Evolutionary conservation across 495 filamentous ascomycete species (phyloP).

Genomic region (Aspergillus baeticus): DNA sequence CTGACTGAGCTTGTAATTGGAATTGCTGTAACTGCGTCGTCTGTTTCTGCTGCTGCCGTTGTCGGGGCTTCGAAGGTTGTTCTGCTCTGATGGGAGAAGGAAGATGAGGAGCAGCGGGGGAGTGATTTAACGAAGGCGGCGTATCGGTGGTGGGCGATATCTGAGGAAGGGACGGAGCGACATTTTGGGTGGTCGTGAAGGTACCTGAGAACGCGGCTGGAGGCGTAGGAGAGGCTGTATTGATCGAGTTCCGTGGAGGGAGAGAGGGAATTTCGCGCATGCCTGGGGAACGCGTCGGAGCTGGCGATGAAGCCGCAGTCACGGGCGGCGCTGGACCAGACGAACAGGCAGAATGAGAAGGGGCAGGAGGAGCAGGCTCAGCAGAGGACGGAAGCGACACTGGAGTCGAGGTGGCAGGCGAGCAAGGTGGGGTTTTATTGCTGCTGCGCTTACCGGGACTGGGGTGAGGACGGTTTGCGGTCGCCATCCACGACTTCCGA

Average conservation of each 20-base stretch:
- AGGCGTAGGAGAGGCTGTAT: background rate
- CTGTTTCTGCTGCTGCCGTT: background rate
- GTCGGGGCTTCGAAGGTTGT: background rate
- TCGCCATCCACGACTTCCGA: slow-evolving; percentile 67
- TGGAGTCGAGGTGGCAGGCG: background rate
- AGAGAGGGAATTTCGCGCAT: slow-evolving; percentile 14
- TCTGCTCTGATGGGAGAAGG: background rate
- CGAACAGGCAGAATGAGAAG: background rate
- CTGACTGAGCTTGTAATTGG: background rate
- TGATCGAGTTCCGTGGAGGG: slow-evolving; percentile 1
- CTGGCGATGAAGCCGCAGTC: background rate
- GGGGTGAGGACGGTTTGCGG: background rate
- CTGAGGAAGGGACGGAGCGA: slow-evolving; percentile 3
- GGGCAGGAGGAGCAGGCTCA: background rate
- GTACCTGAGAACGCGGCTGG: background rate
- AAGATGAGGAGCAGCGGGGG: background rate
- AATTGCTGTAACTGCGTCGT: background rate
- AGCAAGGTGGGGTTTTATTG: background rate
- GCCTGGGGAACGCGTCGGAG: slow-evolving; percentile 12
- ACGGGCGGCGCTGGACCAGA: background rate
- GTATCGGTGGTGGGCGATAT: background rate
- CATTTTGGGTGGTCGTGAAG: slow-evolving; percentile 3
- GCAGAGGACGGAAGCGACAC: background rate
- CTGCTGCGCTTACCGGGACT: background rate
- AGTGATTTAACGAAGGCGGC: slow-evolving; percentile 1